Conservation (phyloP, 768 basidiomycete genomes). For the Suillus paluster region DNA sequence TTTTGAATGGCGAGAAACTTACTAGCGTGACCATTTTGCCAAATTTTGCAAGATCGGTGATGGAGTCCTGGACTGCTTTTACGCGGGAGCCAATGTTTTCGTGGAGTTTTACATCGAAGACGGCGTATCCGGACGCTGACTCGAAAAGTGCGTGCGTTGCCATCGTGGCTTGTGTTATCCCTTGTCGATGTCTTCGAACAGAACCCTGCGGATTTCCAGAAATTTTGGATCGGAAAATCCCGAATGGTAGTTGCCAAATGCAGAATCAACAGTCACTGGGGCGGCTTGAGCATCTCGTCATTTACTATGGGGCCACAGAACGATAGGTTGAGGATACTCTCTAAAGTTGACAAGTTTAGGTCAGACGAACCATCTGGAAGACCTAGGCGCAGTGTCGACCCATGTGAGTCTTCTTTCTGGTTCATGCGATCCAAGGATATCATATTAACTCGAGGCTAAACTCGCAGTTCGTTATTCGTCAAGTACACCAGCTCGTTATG, state of each 20-base stretch:
- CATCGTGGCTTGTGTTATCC: constrained; percentile 46
- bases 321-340: too few relatives aligned
- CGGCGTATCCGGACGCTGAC: constrained; percentile 90
- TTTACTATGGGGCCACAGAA: too few relatives aligned
- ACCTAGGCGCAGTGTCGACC: too few relatives aligned
- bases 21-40: constrained; percentile 88
- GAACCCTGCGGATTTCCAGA: constrained; percentile 16
- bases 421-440: too few relatives aligned
- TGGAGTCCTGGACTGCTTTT: constrained; percentile 79
- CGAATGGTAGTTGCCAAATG: background rate
- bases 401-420: too few relatives aligned
- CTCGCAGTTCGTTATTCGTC: too few relatives aligned
- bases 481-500: too few relatives aligned
- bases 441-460: too few relatives aligned
- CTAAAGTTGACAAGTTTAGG: too few relatives aligned
- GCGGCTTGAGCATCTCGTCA: too few relatives aligned
- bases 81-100: constrained; percentile 89
- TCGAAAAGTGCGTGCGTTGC: constrained; percentile 92
- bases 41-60: constrained; percentile 87
- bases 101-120: constrained; percentile 84
- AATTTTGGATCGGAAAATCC: constrained; percentile 25
- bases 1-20: constrained; percentile 95
- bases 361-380: too few relatives aligned
- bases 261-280: too few relatives aligned
- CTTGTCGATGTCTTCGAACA: constrained; percentile 39